Evolutionary conservation across 2,329 filamentous ascomycete genomes (phyloP).

Genomic region (Penicillium sp.): DNA sequence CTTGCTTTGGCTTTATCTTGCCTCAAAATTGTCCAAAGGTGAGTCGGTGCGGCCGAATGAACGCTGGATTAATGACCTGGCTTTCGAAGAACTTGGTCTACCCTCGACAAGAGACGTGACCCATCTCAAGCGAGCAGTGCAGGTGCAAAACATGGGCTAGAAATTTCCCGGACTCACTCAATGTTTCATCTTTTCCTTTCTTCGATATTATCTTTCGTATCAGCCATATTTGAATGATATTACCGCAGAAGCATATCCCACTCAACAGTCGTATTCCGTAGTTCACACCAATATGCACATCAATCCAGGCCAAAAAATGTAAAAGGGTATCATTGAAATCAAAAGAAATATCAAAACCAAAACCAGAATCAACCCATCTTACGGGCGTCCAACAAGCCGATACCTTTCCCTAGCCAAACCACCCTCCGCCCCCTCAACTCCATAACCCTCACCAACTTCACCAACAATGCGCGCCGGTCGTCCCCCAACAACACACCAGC

Average conservation of each 20-base stretch:
- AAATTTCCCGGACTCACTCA: neutral
- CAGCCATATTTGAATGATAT: neutral
- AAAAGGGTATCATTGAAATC: slow-evolving; percentile 20
- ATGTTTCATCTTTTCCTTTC: too few relatives aligned
- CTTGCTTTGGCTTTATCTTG: slow-evolving; percentile 75
- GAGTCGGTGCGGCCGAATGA: slow-evolving; percentile 60
- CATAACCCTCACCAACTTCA: slow-evolving; percentile 62
- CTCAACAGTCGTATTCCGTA: neutral
- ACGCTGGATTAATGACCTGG: slow-evolving; percentile 74
- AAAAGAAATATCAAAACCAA: slow-evolving; percentile 7
- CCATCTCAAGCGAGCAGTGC: slow-evolving; percentile 48
- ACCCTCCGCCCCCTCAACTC: slow-evolving; percentile 46
- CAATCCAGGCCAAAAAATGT: slow-evolving; percentile 1
- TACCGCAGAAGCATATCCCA: neutral
- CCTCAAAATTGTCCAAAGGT: slow-evolving; percentile 63
- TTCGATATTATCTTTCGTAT: neutral
- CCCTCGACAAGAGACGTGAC: slow-evolving; percentile 63
- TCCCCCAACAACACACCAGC: slow-evolving; percentile 88
- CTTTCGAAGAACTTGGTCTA: slow-evolving; percentile 62
- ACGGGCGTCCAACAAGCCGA: slow-evolving; percentile 38
- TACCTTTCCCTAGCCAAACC: slow-evolving; percentile 46
- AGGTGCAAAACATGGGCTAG: slow-evolving; percentile 28
- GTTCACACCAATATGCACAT: neutral
- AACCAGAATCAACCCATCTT: neutral
- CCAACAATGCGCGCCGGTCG: slow-evolving; percentile 77